phyloP scores from a whole-genome alignment of 1,139 yeast genomes.

The Debaryomyces nepalensis region DNA sequence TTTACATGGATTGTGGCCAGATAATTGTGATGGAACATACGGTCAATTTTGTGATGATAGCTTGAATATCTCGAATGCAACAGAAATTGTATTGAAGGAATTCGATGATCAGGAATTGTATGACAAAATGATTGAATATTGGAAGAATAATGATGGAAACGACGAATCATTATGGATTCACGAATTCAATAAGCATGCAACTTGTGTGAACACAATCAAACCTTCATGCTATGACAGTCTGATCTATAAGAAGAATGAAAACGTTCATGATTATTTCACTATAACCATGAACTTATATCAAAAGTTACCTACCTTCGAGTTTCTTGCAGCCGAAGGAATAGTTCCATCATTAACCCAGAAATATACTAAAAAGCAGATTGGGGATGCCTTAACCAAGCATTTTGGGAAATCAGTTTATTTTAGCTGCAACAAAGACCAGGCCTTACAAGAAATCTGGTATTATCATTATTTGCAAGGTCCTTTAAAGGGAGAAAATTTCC shows the following conservation, averaged over 20 bases:
- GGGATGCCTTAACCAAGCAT: slow-evolving; percentile 61
- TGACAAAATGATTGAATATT: slow-evolving; percentile 58
- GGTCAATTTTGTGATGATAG: slow-evolving; percentile 69
- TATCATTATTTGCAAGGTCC: slow-evolving; percentile 82
- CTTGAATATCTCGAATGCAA: slow-evolving; percentile 57
- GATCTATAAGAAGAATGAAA: slow-evolving; percentile 46
- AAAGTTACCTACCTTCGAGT: slow-evolving; percentile 70
- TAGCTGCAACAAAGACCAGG: slow-evolving; percentile 69
- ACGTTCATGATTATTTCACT: slow-evolving; percentile 79
- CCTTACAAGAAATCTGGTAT: slow-evolving; percentile 89
- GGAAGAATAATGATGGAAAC: slow-evolving; percentile 80
- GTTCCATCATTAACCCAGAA: slow-evolving; percentile 64
- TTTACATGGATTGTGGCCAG: slow-evolving; percentile 57
- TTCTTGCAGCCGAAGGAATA: slow-evolving; percentile 70
- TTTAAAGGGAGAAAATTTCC: slow-evolving; percentile 64
- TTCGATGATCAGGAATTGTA: slow-evolving; percentile 58
- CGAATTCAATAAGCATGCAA: slow-evolving; percentile 94
- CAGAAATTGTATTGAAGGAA: slow-evolving; percentile 51
- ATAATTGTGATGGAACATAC: slow-evolving; percentile 46
- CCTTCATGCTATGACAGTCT: slow-evolving; percentile 63
- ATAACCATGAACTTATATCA: slow-evolving; percentile 67
- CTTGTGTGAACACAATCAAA: slow-evolving; percentile 81
- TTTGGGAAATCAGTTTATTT: slow-evolving; percentile 70
- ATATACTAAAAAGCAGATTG: slow-evolving; percentile 67
- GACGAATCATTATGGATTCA: slow-evolving; percentile 88